Evolutionary conservation across 495 filamentous ascomycete species (phyloP), one percentile per base, ranked within the genome.

Genomic region (Penicillium samsonianum): DNA sequence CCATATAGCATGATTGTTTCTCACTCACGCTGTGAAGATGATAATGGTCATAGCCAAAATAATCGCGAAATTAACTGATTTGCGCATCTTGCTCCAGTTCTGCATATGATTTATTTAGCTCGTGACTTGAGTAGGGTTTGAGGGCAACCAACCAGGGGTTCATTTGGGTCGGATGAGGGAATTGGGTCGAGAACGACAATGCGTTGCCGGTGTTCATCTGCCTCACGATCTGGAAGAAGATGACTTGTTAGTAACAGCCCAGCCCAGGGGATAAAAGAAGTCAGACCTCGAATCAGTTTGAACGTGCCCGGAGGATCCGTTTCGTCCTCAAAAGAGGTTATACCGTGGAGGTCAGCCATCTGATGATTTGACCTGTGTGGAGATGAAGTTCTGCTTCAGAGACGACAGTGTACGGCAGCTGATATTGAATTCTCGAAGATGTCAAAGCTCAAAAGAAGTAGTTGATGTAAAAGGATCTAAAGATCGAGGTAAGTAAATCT

Each of bases 1-100:
- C 5, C 5, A 49, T 9, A 48, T 10, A 22, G 5, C 6, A 26
- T n/a, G 1, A 17, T 14, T 7, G 44, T 20, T 7, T 10, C 4
- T 12, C 5, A 40, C 68, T 57, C 37, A 75, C 72, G 67, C 65
- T 7, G 73, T 71, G 43, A 75, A 75, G 9, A 73, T 54, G 11
- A 71, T 53, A 12, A 64, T 61, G 11, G 67, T 71, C 52, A 72
- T 68, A 6, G 61, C 69, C 22, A 71, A 41, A 0, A 72, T 66
- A 16, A 75, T 62, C 1, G 63, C 62, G 31, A 69, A 75, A 41
- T 75, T 73, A 17, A 63, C 50, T 8, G 59, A 48, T 43, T 75
- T 75, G 20, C 73, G 71, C 16, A 46, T 9, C 0, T 57, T 66
- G 46, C 59, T 72, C 73, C 73, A 75, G 47, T 75, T 75, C 71